Conservation (phyloP, 1,284 basidiomycete genomes). For the Cerrena zonata region DNA sequence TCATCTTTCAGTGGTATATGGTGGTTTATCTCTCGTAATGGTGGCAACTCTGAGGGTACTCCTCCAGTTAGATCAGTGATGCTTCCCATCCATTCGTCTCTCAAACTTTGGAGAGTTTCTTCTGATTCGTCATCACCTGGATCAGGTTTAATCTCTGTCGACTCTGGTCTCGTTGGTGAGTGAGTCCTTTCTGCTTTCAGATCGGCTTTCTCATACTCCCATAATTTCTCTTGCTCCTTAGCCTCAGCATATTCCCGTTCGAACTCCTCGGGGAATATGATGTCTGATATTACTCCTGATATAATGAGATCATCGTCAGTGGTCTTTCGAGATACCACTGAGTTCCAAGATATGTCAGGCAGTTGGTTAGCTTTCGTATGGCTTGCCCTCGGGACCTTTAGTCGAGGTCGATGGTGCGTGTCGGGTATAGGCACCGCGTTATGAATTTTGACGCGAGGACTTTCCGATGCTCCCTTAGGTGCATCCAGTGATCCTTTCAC, state of each 20-base stretch:
- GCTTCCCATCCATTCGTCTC: constrained; percentile 18
- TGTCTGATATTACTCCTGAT: background rate
- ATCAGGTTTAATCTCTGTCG: background rate
- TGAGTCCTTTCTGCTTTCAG: background rate
- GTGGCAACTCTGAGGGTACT: constrained; percentile 26
- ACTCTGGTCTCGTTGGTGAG: background rate
- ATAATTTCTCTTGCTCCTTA: background rate
- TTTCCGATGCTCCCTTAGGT: constrained; percentile 18
- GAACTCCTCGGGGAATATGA: background rate
- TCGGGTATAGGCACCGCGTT: constrained; percentile 16
- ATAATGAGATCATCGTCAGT: background rate
- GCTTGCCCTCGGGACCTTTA: background rate
- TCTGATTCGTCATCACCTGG: too few relatives aligned
- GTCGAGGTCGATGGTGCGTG: background rate
- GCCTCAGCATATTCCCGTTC: background rate
- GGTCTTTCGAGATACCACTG: background rate
- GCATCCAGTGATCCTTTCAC: background rate
- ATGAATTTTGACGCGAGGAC: constrained; percentile 19
- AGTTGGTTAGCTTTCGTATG: background rate
- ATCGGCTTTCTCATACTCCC: background rate
- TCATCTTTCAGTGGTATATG: constrained; percentile 32
- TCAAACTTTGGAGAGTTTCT: constrained; percentile 22
- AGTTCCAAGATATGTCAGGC: background rate
- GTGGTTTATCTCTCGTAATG: constrained; percentile 33
- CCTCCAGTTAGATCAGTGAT: constrained; percentile 19